Evolutionary conservation across 192 early-diverging fungal genomes (phyloP).

Genomic region (Coemansia sp.): DNA sequence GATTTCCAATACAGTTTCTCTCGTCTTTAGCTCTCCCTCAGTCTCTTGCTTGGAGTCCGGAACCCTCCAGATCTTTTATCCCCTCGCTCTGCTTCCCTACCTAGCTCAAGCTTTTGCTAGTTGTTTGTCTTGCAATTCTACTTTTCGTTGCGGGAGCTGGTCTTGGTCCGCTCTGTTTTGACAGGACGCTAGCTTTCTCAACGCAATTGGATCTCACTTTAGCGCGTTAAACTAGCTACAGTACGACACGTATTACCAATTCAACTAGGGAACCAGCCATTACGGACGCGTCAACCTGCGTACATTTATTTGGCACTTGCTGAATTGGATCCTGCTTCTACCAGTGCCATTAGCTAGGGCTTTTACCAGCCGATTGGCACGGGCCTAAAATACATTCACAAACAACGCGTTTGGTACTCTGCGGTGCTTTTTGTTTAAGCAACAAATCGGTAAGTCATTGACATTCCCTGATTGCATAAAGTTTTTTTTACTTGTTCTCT

Average conservation of each 20-base stretch:
- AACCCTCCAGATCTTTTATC: not conserved
- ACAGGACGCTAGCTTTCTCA: not conserved
- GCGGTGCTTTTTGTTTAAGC: not conserved
- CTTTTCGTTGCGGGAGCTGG: not conserved
- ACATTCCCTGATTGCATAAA: constrained; percentile 7
- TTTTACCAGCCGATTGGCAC: not conserved
- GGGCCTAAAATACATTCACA: not conserved
- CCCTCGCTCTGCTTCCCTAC: not conserved
- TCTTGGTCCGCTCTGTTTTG: not conserved
- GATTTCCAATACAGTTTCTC: constrained; percentile 44
- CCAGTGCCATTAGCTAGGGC: not conserved
- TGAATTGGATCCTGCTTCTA: not conserved
- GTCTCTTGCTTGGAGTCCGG: constrained; percentile 10
- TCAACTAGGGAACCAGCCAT: not conserved
- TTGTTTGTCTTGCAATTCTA: constrained; percentile 2
- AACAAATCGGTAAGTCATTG: constrained; percentile 19
- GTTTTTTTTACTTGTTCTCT: not conserved
- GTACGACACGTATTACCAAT: no score
- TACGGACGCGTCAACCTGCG: not conserved
- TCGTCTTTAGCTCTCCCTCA: not conserved
- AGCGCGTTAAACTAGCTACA: not conserved
- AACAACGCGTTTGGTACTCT: not conserved
- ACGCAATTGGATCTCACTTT: not conserved
- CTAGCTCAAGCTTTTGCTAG: not conserved
- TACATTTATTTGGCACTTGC: not conserved